Percentiles rank a stretch among this genome's conserved stretches.
These are phyloP conservation scores for Ceriops tagal DNA, from an alignment of 345 rosid species.

Conservation along the genomic window DNA sequence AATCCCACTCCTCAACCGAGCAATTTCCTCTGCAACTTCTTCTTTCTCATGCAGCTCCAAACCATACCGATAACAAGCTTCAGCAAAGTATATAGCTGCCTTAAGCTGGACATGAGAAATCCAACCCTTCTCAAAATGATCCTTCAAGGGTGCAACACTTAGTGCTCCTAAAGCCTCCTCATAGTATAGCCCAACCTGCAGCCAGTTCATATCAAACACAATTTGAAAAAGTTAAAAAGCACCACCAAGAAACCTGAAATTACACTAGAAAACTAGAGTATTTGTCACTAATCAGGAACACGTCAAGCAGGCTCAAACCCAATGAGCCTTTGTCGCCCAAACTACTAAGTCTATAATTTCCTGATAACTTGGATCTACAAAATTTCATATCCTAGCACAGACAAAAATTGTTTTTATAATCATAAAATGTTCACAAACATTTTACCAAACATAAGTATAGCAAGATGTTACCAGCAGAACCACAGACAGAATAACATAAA, in stretches of 20 bases:
- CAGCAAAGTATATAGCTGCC: conserved; percentile 75
- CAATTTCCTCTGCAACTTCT: conserved; percentile 92
- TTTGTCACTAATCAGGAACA: background rate
- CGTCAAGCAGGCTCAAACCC: too few relatives aligned
- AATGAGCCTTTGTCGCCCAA: background rate
- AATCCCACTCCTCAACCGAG: conserved; percentile 68
- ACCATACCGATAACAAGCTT: conserved; percentile 84
- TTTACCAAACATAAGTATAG: too few relatives aligned
- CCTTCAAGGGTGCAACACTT: conserved; percentile 65
- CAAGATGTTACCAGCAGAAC: too few relatives aligned
- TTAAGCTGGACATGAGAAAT: conserved; percentile 85
- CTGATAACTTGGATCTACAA: background rate
- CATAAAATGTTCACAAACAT: too few relatives aligned
- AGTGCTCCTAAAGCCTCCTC: conserved; percentile 89
- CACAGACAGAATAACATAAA: too few relatives aligned
- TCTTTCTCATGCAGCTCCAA: conserved; percentile 94
- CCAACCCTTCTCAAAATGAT: conserved; percentile 96
- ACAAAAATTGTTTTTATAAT: too few relatives aligned
- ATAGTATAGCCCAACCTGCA: conserved; percentile 82
- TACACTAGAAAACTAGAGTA: background rate
- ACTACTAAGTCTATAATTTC: background rate
- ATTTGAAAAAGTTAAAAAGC: background rate
- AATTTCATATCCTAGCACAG: background rate
- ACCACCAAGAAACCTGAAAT: background rate
- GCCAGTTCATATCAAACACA: background rate